Percentiles rank a stretch among this genome's conserved stretches.
These are phyloP conservation scores for Phylloboletellus chloephorus DNA, from an alignment of 1,284 basidiomycete genomes.

Conservation along the genomic window DNA sequence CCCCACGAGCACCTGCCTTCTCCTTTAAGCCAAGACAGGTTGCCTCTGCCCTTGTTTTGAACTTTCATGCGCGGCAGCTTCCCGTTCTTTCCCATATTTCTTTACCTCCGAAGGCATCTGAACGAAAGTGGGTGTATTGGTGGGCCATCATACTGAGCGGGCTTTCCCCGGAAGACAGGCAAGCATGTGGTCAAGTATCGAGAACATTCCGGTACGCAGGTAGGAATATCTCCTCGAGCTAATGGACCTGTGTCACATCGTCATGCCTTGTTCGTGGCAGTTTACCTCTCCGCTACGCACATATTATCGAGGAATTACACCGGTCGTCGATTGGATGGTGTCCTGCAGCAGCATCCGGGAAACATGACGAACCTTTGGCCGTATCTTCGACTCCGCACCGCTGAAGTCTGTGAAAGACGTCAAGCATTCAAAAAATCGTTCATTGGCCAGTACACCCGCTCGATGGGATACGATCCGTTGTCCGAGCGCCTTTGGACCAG, in stretches of 20 bases:
- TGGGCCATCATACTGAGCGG: slow-evolving; percentile 54
- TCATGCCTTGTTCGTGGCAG: slow-evolving; percentile 32
- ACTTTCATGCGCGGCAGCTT: slow-evolving; percentile 1
- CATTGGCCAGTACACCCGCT: slow-evolving; percentile 33
- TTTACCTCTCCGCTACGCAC: slow-evolving; percentile 53
- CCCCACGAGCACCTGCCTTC: slow-evolving; percentile 13
- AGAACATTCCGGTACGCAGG: slow-evolving; percentile 63
- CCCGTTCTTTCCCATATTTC: slow-evolving; percentile 39
- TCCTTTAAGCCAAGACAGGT: slow-evolving; percentile 5
- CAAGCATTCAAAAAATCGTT: slow-evolving; percentile 45
- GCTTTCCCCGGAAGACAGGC: slow-evolving; percentile 41
- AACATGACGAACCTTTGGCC: slow-evolving; percentile 64
- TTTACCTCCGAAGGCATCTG: slow-evolving; percentile 51
- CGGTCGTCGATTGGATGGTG: slow-evolving; percentile 42
- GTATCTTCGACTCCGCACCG: slow-evolving; percentile 48
- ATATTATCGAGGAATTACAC: slow-evolving; percentile 42
- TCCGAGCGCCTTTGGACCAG: slow-evolving; percentile 50
- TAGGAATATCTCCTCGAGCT: slow-evolving; percentile 20
- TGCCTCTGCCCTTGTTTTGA: neutral
- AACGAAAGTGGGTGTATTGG: slow-evolving; percentile 48
- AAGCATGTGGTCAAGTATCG: slow-evolving; percentile 45
- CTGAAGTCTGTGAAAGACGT: slow-evolving; percentile 38
- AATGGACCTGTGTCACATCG: neutral
- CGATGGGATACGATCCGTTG: slow-evolving; percentile 32
- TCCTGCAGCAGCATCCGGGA: slow-evolving; percentile 37